A percentile compares a stretch with the other conserved stretches of the same genome.
Evolutionary conservation across 78 protist genomes (phyloP).

Genomic region (Capsaspora owczarzaki): DNA sequence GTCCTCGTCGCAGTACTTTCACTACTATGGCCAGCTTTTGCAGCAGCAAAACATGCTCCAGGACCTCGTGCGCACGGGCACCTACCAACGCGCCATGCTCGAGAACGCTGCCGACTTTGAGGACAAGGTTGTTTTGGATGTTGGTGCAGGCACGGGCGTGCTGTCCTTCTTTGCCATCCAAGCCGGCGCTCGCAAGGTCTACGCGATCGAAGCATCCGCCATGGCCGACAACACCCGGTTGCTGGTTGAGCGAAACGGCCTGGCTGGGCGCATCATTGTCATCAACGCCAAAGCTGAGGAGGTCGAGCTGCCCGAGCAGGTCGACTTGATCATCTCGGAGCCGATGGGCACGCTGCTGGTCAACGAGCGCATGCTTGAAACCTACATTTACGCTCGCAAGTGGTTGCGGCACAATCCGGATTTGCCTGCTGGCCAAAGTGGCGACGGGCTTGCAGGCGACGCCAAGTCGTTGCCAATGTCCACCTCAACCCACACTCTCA

Average conservation of each 20-base stretch:
- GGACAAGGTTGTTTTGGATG: conserved; percentile 31
- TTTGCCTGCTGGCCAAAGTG: background rate
- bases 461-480: conserved; percentile 34
- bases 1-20: conserved; percentile 31
- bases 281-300: conserved; percentile 46
- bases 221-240: conserved; percentile 47
- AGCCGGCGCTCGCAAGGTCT: conserved; percentile 47
- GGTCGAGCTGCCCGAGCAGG: conserved; percentile 15
- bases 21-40: conserved; percentile 30
- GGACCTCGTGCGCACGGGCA: conserved; percentile 39
- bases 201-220: conserved; percentile 70
- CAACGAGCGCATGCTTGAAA: conserved; percentile 39
- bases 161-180: conserved; percentile 36
- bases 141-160: conserved; percentile 47
- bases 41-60: conserved; percentile 57
- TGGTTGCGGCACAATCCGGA: no score
- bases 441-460: background rate
- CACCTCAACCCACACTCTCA: conserved; percentile 27
- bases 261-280: conserved; percentile 24
- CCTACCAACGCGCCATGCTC: conserved; percentile 42
- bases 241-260: conserved; percentile 43
- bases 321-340: conserved; percentile 62
- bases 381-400: conserved; percentile 25
- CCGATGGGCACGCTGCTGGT: conserved; percentile 70
- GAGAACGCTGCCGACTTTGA: conserved; percentile 31